Base-by-base conservation (phyloP, 108 stramenopile genomes). In the Skeletonema marinoi region DNA sequence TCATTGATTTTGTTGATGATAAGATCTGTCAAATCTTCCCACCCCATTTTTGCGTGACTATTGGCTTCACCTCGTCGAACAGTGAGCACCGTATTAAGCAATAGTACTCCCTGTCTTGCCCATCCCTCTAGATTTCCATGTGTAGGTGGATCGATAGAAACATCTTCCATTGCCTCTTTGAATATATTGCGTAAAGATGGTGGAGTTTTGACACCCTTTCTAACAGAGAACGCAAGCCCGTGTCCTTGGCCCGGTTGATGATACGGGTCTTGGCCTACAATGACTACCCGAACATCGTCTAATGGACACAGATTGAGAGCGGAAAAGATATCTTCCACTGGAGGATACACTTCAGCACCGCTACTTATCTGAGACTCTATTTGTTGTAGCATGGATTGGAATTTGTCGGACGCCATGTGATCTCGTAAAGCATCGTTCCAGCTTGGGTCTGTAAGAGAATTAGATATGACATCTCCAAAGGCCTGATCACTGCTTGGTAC, bases 251-350 rank as follows among this genome's bases (percentile, higher is more conserved):
- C 75, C 11, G 97, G 97, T 32, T 94, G 94, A 80, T 99, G 99
- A 84, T 99, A 99, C 5, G 99, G 99, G 79, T 99, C 99, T 75
- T 99, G 99, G 12, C 99, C 99, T n/a, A 99, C 84, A 73, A 99
- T 97, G 12, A 99, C 98, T 8, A 98, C 93, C 70, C 86, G 88
- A 19, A 95, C 83, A 14, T 82, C 63, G 9, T 88, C 74, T 32
- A 98, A 77, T 2, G 96, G 95, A 62, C 90, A 93, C 13, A 90
- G 68, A 68, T 98, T 95, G 33, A 99, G 80, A 12, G 98, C 97
- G 13, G 98, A 60, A 78, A 98, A 99, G 3, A 93, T 73, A 38
- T 95, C 85, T 17, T 78, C 71, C 8, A 82, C 60, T 0, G 98
- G 96, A 0, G 99, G 99, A 73, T 83, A 99, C 17, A 99, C 78